Conservation (phyloP, 2,329 filamentous ascomycete genomes). For the Onygenales sp. region DNA sequence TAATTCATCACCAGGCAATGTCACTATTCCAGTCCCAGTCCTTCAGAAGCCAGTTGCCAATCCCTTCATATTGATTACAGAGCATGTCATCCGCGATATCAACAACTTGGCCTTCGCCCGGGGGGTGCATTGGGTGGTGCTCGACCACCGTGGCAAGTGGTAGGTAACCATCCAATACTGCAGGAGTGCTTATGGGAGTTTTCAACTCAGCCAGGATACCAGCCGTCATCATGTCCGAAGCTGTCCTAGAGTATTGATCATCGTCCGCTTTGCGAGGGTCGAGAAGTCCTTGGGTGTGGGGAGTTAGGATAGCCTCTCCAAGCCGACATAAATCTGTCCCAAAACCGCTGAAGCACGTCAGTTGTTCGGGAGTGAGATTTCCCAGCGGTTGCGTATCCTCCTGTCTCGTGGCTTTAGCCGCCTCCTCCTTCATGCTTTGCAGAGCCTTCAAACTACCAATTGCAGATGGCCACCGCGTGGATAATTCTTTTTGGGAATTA, state of each 20-base stretch:
- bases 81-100: conserved; percentile 13
- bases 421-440: conserved; percentile 17
- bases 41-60: conserved; percentile 21
- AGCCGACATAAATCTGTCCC: conserved; percentile 19
- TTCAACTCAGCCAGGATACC: conserved; percentile 15
- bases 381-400: conserved; percentile 10
- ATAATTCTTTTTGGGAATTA: conserved; percentile 17
- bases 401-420: conserved; percentile 6
- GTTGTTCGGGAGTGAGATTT: conserved; percentile 14
- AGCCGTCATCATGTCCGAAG: conserved; percentile 15
- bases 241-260: conserved; percentile 12
- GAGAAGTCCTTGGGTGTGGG: conserved; percentile 8
- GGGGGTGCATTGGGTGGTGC: conserved; percentile 9
- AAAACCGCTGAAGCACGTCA: conserved; percentile 16
- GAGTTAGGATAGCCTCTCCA: conserved; percentile 14
- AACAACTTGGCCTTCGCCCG: conserved; percentile 6
- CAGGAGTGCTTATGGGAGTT: conserved; percentile 9
- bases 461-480: conserved; percentile 21
- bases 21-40: conserved; percentile 19
- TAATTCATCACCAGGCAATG: conserved; percentile 7
- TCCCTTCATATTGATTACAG: conserved; percentile 19
- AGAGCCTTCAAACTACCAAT: conserved; percentile 18
- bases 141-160: conserved; percentile 17
- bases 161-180: conserved; percentile 14
- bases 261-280: conserved; percentile 9